Base-by-base conservation (phyloP, 148 eudicot species). In the Vaccinium myrtillus region DNA sequence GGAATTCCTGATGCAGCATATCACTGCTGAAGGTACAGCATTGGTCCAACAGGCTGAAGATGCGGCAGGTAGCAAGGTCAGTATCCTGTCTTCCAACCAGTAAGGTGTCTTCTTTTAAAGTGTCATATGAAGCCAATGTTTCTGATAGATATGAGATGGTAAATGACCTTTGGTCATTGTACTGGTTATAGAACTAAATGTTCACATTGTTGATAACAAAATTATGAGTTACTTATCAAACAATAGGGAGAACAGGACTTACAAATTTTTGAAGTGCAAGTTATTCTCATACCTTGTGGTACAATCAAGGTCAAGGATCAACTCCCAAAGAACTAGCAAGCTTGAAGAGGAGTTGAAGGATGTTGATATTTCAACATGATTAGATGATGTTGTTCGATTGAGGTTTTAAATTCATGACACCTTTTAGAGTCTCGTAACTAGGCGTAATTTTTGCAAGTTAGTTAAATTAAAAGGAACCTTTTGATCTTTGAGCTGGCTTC, bases 41-140 rank as follows among this genome's bases (percentile, higher is more conserved):
- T 86, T 92, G 84, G 91, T 94, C 71, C 90, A 93, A 88, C 92
- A 91, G 86, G 95, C 94, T 56, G 95, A 92, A 92, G 94, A 94
- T 87, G 93, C 91, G 43, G 92, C 94, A 32, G 86, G 82, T 83
- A 88, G 82, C 76, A 93, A 93, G 93, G 95, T 94, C 54, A 83
- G 89, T 43, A 79, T 79, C 43, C 32, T 54, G 63, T 78, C 4
- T 14, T 69, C 18, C 8, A 0, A 27, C 58, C 43, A 69, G 43
- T 27, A 69, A 69, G 43, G 27, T 30, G 19, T 67, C 73, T 1
- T 25, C 27, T 67, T 27, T 67, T 4, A 6, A 27, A 27, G 18
- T 69, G 18, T 69, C 74, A 14, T 69, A 25, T 69, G 13, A 69
- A 30, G 74, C 43, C 30, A 67, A 67, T 67, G 74, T 30, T 69